These are phyloP conservation scores for Eucalyptus pumila DNA, from an alignment of 345 rosid genomes.

Conservation along the genomic window DNA sequence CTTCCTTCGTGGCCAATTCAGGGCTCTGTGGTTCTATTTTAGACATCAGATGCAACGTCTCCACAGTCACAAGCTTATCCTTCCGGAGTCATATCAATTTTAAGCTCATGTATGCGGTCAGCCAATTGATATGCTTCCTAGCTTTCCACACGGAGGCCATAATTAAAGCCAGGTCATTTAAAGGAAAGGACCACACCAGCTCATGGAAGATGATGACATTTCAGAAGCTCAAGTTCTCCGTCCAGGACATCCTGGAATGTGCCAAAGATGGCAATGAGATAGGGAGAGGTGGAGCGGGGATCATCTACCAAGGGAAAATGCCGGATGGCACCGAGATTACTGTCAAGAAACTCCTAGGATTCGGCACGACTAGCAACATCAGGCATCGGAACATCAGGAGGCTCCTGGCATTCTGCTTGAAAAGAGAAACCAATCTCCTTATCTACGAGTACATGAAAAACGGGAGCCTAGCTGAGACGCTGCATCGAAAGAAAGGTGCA, in stretches of 20 bases:
- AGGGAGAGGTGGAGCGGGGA: constrained; percentile 55
- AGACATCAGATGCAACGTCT: constrained; percentile 27
- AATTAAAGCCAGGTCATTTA: constrained; percentile 24
- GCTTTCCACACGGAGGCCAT: constrained; percentile 29
- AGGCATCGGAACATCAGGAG: constrained; percentile 52
- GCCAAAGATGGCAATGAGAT: constrained; percentile 45
- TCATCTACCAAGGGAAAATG: constrained; percentile 46
- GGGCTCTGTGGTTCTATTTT: constrained; percentile 30
- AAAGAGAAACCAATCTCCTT: constrained; percentile 42
- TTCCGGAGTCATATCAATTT: constrained; percentile 7
- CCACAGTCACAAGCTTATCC: not conserved
- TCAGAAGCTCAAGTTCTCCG: constrained; percentile 43
- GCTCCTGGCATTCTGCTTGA: constrained; percentile 42
- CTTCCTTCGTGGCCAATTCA: constrained; percentile 52
- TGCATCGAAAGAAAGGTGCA: constrained; percentile 44
- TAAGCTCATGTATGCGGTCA: constrained; percentile 33
- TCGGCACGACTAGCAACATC: constrained; percentile 25
- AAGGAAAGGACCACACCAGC: constrained; percentile 9
- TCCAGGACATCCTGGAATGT: constrained; percentile 32
- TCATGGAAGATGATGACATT: constrained; percentile 57
- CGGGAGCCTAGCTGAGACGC: constrained; percentile 51
- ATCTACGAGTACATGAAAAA: constrained; percentile 57
- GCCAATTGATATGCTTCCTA: constrained; percentile 30
- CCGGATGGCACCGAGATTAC: constrained; percentile 44
- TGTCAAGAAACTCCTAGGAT: constrained; percentile 38